These are phyloP conservation scores for Dictyostelium capitatum DNA, from an alignment of 78 protist genomes.

Conservation along the genomic window DNA sequence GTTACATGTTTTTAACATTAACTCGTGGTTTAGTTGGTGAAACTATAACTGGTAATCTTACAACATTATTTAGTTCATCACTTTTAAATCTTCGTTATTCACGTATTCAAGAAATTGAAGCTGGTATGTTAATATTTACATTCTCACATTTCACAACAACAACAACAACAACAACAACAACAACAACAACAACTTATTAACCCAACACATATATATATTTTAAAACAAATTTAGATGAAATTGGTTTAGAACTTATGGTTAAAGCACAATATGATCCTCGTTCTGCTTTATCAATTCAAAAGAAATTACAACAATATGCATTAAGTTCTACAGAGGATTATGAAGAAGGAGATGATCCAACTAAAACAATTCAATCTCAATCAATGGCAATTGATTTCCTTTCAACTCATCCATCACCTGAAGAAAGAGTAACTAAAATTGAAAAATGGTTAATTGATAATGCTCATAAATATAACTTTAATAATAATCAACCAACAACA, in stretches of 20 bases:
- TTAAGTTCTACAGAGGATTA: background rate
- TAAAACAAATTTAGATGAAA: too few species aligned
- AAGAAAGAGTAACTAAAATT: constrained; percentile 27
- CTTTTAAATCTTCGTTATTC: constrained; percentile 30
- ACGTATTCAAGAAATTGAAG: constrained; percentile 72
- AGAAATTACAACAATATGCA: constrained; percentile 20
- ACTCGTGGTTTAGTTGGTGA: constrained; percentile 76
- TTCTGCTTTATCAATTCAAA: constrained; percentile 21
- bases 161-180: too few species aligned
- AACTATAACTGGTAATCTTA: constrained; percentile 58
- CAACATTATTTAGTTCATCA: constrained; percentile 14
- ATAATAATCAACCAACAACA: background rate
- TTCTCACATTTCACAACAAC: too few species aligned
- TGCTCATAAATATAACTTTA: background rate
- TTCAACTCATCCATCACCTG: constrained; percentile 22
- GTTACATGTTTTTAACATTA: constrained; percentile 33
- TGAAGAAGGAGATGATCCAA: background rate
- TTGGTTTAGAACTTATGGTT: constrained; percentile 41
- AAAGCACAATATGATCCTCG: constrained; percentile 40
- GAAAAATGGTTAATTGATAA: constrained; percentile 9
- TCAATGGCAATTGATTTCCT: constrained; percentile 7
- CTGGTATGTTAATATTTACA: background rate
- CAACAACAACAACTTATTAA: too few species aligned
- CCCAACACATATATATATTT: too few species aligned
- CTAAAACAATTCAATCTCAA: background rate